A percentile compares a stretch with the other conserved stretches of the same genome.
Conservation (phyloP, 495 filamentous ascomycete genomes). For the Penicillium pulvis region DNA sequence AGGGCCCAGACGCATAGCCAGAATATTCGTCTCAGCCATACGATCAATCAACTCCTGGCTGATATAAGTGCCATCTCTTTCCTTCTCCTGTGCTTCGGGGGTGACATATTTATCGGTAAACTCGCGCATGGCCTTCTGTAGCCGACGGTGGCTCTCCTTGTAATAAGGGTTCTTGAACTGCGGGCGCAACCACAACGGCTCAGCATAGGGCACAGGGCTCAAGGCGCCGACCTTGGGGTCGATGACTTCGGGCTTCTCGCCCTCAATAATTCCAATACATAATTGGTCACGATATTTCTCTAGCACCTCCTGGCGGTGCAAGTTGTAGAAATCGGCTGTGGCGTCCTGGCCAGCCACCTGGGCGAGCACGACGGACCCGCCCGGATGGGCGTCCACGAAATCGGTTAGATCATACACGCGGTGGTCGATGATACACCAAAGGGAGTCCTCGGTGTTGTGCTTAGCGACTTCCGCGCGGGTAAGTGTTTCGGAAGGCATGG, state of each 20-base stretch:
- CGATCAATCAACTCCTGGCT: constrained; percentile 75
- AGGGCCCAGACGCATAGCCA: constrained; percentile 83
- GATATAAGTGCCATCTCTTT: constrained; percentile 73
- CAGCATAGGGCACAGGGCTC: constrained; percentile 76
- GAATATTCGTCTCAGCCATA: constrained; percentile 71
- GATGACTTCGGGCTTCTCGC: constrained; percentile 74
- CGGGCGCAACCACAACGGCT: constrained; percentile 78
- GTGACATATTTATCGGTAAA: constrained; percentile 72
- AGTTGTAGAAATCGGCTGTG: constrained; percentile 58
- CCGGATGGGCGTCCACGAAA: constrained; percentile 62
- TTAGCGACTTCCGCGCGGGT: constrained; percentile 52
- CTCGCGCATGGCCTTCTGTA: constrained; percentile 71
- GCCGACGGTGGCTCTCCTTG: constrained; percentile 69
- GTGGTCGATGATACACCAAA: constrained; percentile 62
- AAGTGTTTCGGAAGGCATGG: constrained; percentile 36
- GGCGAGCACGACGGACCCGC: constrained; percentile 54
- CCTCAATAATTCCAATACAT: constrained; percentile 73
- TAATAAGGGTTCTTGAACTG: constrained; percentile 83
- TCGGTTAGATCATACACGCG: constrained; percentile 62
- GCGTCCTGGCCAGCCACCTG: constrained; percentile 61
- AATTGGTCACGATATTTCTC: constrained; percentile 68
- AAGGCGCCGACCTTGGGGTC: constrained; percentile 70
- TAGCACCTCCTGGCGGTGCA: constrained; percentile 65
- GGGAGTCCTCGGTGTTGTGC: constrained; percentile 56
- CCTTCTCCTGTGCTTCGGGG: constrained; percentile 78